A percentile compares a stretch with the other conserved stretches of the same genome.
phyloP scores from a whole-genome alignment of 2,329 filamentous ascomycete genomes.

The Microsporum canis region DNA sequence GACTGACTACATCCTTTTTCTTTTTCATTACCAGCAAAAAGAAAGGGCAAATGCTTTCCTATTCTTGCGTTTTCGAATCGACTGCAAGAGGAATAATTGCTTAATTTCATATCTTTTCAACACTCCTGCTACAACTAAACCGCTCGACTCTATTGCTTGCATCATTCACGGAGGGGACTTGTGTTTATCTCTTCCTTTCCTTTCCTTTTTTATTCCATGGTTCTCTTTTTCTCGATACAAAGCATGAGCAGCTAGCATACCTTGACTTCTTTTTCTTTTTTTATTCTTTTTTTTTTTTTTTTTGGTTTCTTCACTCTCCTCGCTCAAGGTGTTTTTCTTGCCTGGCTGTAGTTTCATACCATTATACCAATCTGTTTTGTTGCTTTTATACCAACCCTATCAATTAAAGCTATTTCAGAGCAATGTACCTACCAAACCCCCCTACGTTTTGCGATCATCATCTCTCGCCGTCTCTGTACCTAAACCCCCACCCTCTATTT shows the following conservation, averaged over 20 bases:
- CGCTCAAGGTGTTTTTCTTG: not conserved
- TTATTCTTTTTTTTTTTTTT: not conserved
- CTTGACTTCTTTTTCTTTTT: not conserved
- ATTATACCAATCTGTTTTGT: slow-evolving; percentile 8
- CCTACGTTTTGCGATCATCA: not conserved
- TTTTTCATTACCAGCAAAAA: not conserved
- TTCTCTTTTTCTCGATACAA: not conserved
- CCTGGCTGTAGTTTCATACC: slow-evolving; percentile 4
- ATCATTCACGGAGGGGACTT: slow-evolving; percentile 1
- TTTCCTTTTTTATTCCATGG: not conserved
- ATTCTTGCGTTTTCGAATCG: not conserved
- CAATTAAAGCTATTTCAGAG: not conserved
- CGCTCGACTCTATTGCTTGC: not conserved
- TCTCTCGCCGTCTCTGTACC: not conserved
- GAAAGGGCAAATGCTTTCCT: not conserved
- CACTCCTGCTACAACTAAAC: not conserved
- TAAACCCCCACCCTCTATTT: not conserved
- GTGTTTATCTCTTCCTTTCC: not conserved
- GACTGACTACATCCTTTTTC: not conserved
- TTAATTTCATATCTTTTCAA: not conserved
- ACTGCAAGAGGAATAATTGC: not conserved
- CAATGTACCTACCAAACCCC: not conserved
- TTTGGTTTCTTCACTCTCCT: not conserved
- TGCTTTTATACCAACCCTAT: not conserved
- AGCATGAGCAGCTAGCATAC: slow-evolving; percentile 3